Conservation (phyloP, 306 rosid species). For the Herpetospermum pedunculosum region DNA sequence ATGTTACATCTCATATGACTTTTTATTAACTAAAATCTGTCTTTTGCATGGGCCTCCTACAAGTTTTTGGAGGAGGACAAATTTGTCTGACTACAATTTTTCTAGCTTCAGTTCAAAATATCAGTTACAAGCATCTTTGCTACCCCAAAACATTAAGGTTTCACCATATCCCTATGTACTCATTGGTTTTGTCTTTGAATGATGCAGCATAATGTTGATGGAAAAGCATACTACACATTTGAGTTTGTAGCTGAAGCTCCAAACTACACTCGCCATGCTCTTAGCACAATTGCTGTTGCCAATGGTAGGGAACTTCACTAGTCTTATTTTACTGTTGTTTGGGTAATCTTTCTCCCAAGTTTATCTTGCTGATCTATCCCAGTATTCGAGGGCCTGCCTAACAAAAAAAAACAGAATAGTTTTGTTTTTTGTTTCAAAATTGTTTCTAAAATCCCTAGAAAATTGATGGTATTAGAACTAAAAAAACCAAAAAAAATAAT, state of each 20-base stretch:
- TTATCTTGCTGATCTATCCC: neutral
- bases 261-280: constrained; percentile 89
- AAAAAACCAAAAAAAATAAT: too few relatives aligned
- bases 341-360: neutral
- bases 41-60: neutral
- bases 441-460: too few relatives aligned
- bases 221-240: constrained; percentile 66
- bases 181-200: constrained; percentile 12
- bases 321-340: neutral
- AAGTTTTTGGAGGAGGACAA: neutral
- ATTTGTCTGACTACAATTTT: neutral
- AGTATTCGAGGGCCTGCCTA: neutral
- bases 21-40: neutral
- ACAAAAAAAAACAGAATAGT: neutral
- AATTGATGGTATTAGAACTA: too few relatives aligned
- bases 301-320: constrained; percentile 48
- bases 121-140: neutral
- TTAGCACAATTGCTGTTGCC: constrained; percentile 64
- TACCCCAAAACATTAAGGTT: too few relatives aligned
- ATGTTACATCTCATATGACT: neutral
- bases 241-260: constrained; percentile 92
- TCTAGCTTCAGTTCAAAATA: neutral
- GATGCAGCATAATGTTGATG: constrained; percentile 65
- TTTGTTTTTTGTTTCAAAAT: neutral
- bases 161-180: neutral